Evolutionary conservation across 2,329 filamentous ascomycete species (phyloP).

Genomic region (Fusarium bulbicola): DNA sequence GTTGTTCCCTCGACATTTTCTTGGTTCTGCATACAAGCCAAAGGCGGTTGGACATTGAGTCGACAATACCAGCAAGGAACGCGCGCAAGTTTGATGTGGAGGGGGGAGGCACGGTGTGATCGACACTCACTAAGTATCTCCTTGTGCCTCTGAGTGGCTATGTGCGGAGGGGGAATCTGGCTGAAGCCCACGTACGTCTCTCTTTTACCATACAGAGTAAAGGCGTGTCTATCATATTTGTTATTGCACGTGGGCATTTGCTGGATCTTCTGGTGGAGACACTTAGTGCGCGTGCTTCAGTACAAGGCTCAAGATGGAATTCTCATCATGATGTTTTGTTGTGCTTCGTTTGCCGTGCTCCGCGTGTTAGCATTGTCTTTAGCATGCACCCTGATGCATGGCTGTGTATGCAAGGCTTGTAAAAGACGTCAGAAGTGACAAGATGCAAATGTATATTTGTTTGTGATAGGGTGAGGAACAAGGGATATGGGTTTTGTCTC

Average conservation of each 20-base stretch:
- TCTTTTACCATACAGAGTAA: slow-evolving; percentile 24
- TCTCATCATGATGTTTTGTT: neutral
- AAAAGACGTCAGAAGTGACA: slow-evolving; percentile 11
- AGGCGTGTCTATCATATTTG: slow-evolving; percentile 11
- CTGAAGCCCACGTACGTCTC: slow-evolving; percentile 13
- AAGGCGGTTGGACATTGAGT: slow-evolving; percentile 7
- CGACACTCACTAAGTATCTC: slow-evolving; percentile 31
- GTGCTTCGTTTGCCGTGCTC: neutral
- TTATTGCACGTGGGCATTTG: slow-evolving; percentile 23
- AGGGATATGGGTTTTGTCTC: neutral
- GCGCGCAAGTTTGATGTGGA: neutral
- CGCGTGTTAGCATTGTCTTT: neutral
- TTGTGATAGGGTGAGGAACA: neutral
- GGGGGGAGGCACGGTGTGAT: slow-evolving; percentile 25
- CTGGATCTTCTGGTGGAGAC: slow-evolving; percentile 21
- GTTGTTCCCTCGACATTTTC: slow-evolving; percentile 16
- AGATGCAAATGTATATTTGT: slow-evolving; percentile 6
- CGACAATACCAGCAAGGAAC: slow-evolving; percentile 11
- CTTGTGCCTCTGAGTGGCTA: slow-evolving; percentile 22
- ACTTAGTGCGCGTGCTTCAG: neutral
- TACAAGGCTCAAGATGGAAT: slow-evolving; percentile 1
- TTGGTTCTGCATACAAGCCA: neutral
- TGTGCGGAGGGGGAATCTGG: slow-evolving; percentile 8
- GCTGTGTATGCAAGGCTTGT: neutral
- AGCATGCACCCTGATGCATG: neutral